phyloP scores from a whole-genome alignment of 331 rosid genomes.

The Saraca asoca region DNA sequence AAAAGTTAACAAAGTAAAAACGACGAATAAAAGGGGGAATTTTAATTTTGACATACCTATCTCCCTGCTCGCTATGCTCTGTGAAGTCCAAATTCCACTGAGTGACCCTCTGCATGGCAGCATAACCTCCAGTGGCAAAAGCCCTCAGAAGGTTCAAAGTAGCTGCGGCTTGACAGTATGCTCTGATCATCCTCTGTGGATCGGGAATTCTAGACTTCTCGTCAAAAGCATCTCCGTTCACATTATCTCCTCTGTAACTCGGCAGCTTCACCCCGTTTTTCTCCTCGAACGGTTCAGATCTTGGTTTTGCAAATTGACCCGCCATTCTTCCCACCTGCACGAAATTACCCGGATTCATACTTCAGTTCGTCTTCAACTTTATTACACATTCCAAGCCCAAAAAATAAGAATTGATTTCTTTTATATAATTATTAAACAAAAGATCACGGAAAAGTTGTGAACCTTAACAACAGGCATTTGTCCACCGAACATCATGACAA shows the following conservation, averaged over 20 bases:
- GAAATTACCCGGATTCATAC: slow-evolving; percentile 8
- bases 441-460: neutral
- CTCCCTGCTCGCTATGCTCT: no score
- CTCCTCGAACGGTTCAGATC: no score
- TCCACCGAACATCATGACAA: slow-evolving; percentile 91
- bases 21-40: no score
- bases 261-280: slow-evolving; percentile 64
- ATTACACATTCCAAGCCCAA: neutral
- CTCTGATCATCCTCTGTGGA: slow-evolving; percentile 92
- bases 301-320: no score
- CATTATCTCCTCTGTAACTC: slow-evolving; percentile 95
- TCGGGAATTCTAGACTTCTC: slow-evolving; percentile 81
- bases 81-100: no score
- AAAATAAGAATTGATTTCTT: no score
- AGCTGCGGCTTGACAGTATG: slow-evolving; percentile 94
- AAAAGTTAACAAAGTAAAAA: no score
- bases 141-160: slow-evolving; percentile 87
- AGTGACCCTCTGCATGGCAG: neutral
- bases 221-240: slow-evolving; percentile 86
- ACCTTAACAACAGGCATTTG: slow-evolving; percentile 98
- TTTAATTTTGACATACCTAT: no score
- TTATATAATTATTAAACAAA: no score
- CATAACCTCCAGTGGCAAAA: slow-evolving; percentile 76
- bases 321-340: slow-evolving; percentile 77
- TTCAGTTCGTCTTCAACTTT: neutral